phyloP scores from a whole-genome alignment of 768 basidiomycete genomes.

The Hirschioporus abietinus region DNA sequence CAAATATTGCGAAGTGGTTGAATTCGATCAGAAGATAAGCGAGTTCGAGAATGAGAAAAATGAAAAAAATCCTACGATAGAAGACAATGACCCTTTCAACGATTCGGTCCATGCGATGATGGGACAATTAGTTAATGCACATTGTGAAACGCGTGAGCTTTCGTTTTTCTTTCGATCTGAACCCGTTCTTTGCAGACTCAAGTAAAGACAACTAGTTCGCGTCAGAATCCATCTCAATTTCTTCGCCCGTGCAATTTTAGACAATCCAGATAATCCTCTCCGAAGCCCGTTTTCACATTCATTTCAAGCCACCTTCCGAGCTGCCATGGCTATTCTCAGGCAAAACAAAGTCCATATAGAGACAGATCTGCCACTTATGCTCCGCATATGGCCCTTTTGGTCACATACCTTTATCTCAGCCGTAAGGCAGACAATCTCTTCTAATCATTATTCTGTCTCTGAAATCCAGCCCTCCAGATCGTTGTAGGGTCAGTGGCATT shows the following conservation, averaged over 20 bases:
- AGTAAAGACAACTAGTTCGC: slow-evolving; percentile 33
- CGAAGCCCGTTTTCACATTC: slow-evolving; percentile 60
- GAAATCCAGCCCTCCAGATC: not conserved
- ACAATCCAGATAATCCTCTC: slow-evolving; percentile 60
- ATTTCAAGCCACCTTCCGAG: slow-evolving; percentile 44
- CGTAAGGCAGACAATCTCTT: not conserved
- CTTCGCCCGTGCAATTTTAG: slow-evolving; percentile 68
- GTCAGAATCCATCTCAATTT: slow-evolving; percentile 63
- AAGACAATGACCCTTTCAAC: not conserved
- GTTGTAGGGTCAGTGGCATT: not conserved
- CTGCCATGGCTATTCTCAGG: not conserved
- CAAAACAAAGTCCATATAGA: not conserved
- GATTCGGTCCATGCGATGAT: slow-evolving; percentile 26
- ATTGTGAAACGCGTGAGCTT: slow-evolving; percentile 53
- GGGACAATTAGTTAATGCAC: slow-evolving; percentile 48
- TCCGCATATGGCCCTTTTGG: not conserved
- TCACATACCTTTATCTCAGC: not conserved
- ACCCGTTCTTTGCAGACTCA: slow-evolving; percentile 1
- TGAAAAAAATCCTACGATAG: too few relatives aligned
- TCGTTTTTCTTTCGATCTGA: not conserved
- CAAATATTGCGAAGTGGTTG: not conserved
- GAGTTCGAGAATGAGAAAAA: not conserved
- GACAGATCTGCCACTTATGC: not conserved
- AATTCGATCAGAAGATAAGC: not conserved
- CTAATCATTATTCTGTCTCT: not conserved